Base-by-base conservation (phyloP, 257 asterid species). In the Salvia miltiorrhiza region DNA sequence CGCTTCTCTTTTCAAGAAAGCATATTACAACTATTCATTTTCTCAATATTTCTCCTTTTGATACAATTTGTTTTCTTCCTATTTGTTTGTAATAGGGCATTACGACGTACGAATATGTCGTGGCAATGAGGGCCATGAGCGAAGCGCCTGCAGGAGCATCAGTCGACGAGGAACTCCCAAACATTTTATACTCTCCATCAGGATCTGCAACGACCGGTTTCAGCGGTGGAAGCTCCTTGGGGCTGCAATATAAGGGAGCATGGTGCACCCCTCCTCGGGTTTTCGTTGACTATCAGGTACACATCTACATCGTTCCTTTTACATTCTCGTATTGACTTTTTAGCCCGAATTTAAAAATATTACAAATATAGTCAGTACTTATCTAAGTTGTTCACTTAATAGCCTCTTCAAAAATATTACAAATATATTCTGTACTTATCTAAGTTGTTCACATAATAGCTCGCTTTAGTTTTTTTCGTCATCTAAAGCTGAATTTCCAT, bases 211-310 rank as follows among this genome's bases (percentile, higher is more conserved):
- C 96, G 4, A 94, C 99, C 5, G 99, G 99, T 66, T 89, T 86
- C 68, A 91, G 99, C 19, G 99, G 93, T 65, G 97, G 97, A 59
- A 94, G 99, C 74, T 94, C 99, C 16, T 78, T 94, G 83, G 99
- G 97, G 43, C 85, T 94, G 79, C 99, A 94, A 70, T 94, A 91
- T 71, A 94, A 94, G 80, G 99, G 99, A 71, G 97, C 97, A 40
- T 94, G 97, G 99, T 94, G 99, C 87, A 94, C 99, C 72, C 99
- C 99, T 76, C 99, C 99, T 60, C 79, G 99, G 70, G 96, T 94
- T 59, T 91, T 94, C 71, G 96, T 94, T 21, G 99, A 91, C 76
- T 94, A 94, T 74, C 97, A 94, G 96, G 99, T 94, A 85, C 4
- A 20, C 40, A 7, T 69, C 10, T 19, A 11, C 1, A 3, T 39